Evolutionary conservation across 2,329 filamentous ascomycete genomes (phyloP).

Genomic region (Xylaria sp.): DNA sequence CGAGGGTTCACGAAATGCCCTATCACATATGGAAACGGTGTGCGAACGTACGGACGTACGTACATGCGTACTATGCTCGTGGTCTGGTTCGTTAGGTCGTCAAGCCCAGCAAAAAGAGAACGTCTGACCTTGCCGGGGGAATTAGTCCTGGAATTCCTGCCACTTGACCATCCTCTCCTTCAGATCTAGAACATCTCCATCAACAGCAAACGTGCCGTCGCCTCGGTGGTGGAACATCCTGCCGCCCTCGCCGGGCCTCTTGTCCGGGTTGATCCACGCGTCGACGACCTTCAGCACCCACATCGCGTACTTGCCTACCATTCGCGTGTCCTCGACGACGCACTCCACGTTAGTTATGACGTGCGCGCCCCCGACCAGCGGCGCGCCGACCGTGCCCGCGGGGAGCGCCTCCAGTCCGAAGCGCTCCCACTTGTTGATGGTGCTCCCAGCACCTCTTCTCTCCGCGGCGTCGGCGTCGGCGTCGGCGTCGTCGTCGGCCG

Average conservation of each 20-base stretch:
- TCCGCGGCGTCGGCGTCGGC: slow-evolving; percentile 22
- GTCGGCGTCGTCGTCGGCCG: slow-evolving; percentile 27
- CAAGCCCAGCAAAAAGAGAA: too few relatives aligned
- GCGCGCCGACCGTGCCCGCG: slow-evolving; percentile 34
- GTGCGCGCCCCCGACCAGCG: slow-evolving; percentile 36
- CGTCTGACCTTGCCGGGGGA: too few relatives aligned
- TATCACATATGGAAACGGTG: too few relatives aligned
- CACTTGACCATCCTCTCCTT: slow-evolving; percentile 41
- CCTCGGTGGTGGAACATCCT: slow-evolving; percentile 42
- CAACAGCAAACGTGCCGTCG: slow-evolving; percentile 38
- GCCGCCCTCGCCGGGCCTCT: slow-evolving; percentile 31
- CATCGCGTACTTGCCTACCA: slow-evolving; percentile 39
- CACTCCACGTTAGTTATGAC: slow-evolving; percentile 42
- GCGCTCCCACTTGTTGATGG: slow-evolving; percentile 33
- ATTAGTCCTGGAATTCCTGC: slow-evolving; percentile 38
- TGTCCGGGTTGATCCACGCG: slow-evolving; percentile 37
- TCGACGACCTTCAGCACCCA: slow-evolving; percentile 40
- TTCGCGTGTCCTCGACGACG: slow-evolving; percentile 38
- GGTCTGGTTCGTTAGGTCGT: too few relatives aligned
- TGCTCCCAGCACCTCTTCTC: slow-evolving; percentile 1
- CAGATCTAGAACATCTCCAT: slow-evolving; percentile 38
- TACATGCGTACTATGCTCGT: too few relatives aligned
- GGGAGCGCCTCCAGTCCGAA: slow-evolving; percentile 37
- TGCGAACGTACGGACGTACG: too few relatives aligned
- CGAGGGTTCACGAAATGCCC: too few relatives aligned